A percentile compares a stretch with the other conserved stretches of the same genome.
Conservation (phyloP, 1,284 basidiomycete species). For the Filobasidium uniguttulatum region DNA sequence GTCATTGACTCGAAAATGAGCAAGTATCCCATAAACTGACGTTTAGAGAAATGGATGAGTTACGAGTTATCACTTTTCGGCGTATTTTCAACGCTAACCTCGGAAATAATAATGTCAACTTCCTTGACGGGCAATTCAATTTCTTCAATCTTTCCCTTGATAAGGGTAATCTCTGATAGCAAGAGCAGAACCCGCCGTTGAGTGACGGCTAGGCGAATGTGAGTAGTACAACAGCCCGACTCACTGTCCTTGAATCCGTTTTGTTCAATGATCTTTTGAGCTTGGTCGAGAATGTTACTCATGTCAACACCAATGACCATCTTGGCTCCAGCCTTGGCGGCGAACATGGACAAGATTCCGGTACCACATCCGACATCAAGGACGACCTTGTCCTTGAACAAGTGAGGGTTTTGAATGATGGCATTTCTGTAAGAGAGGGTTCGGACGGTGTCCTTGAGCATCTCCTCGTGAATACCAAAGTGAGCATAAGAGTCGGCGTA, state of each 20-base stretch:
- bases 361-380: conserved; percentile 96
- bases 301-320: conserved; percentile 98
- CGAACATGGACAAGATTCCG: conserved; percentile 98
- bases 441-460: conserved; percentile 95
- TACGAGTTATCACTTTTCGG: neutral
- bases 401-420: conserved; percentile 85
- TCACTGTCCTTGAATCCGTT: conserved; percentile 90
- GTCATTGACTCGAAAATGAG: conserved; percentile 96
- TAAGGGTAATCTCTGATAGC: conserved; percentile 69
- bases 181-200: neutral
- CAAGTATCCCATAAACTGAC: conserved; percentile 40
- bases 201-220: neutral
- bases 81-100: conserved; percentile 37
- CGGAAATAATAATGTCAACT: conserved; percentile 98
- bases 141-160: conserved; percentile 98
- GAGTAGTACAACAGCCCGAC: conserved; percentile 29
- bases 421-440: conserved; percentile 90
- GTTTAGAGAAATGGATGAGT: neutral
- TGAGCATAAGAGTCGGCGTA: conserved; percentile 66
- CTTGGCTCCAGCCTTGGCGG: conserved; percentile 90
- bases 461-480: conserved; percentile 97
- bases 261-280: conserved; percentile 86
- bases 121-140: conserved; percentile 66
- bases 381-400: conserved; percentile 94
- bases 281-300: conserved; percentile 99